These are phyloP conservation scores for Apodospora peruviana DNA, from an alignment of 495 filamentous ascomycete genomes.

Conservation along the genomic window DNA sequence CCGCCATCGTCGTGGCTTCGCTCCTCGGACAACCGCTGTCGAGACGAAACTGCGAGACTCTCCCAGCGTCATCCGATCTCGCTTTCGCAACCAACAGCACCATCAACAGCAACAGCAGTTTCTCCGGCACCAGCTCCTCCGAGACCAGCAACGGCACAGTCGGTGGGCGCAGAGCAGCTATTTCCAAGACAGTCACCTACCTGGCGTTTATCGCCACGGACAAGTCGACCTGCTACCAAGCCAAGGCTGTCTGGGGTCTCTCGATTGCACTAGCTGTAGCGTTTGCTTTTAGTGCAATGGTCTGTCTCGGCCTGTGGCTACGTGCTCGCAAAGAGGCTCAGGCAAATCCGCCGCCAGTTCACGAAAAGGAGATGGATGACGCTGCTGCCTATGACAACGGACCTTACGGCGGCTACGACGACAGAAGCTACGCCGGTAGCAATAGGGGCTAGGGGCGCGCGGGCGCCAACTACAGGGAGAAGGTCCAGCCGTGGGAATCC, in stretches of 20 bases:
- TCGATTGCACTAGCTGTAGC: conserved; percentile 76
- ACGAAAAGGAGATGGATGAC: background rate
- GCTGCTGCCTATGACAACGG: background rate
- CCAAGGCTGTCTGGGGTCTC: conserved; percentile 86
- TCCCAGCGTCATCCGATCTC: conserved; percentile 20
- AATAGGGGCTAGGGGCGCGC: conserved; percentile 34
- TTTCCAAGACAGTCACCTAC: conserved; percentile 19
- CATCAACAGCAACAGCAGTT: conserved; percentile 9
- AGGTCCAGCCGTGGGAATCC: conserved; percentile 15
- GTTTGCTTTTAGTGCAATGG: conserved; percentile 60
- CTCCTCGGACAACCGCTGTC: conserved; percentile 78
- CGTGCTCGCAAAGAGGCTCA: conserved; percentile 30
- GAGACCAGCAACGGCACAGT: conserved; percentile 5
- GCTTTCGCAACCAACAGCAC: conserved; percentile 8
- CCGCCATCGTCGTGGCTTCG: conserved; percentile 68
- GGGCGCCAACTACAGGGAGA: conserved; percentile 24
- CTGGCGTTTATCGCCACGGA: conserved; percentile 29
- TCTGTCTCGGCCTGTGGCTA: conserved; percentile 38
- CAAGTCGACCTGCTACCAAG: conserved; percentile 72
- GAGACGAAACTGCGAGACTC: conserved; percentile 63
- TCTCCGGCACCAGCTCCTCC: conserved; percentile 1
- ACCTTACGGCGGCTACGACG: background rate
- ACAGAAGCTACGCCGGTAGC: background rate
- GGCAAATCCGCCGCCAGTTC: background rate
- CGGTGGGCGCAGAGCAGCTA: too few relatives aligned